phyloP scores from a whole-genome alignment of 2,329 filamentous ascomycete species.

The Botryosphaeria dothidea region DNA sequence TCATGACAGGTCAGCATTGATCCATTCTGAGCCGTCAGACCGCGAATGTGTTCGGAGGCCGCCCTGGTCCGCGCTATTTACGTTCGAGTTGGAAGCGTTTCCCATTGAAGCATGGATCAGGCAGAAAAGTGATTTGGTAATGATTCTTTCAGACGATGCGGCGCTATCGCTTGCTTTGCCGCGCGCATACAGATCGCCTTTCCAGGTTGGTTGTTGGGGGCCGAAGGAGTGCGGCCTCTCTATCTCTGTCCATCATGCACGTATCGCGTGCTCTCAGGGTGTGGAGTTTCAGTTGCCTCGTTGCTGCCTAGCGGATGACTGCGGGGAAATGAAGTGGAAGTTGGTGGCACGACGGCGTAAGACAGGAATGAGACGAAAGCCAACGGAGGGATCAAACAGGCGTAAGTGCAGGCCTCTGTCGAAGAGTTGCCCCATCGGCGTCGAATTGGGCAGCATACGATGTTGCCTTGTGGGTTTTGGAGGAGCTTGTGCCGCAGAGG shows the following conservation, averaged over 20 bases:
- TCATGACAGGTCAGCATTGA: neutral
- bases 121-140: neutral
- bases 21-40: neutral
- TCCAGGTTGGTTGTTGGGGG: neutral
- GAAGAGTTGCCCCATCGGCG: constrained; percentile 1
- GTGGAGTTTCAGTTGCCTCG: neutral
- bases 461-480: neutral
- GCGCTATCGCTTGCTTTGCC: constrained; percentile 4
- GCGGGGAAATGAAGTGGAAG: neutral
- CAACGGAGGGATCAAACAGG: neutral
- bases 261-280: neutral
- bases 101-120: neutral
- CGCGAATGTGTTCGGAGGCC: neutral
- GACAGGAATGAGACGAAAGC: neutral
- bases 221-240: neutral
- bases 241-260: neutral
- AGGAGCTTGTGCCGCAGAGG: neutral
- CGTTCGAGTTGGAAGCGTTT: neutral
- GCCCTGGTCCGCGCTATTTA: neutral
- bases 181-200: neutral
- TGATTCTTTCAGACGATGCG: neutral
- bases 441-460: neutral
- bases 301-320: constrained; percentile 3
- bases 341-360: neutral
- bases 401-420: neutral